Percentiles rank a stretch among this genome's conserved stretches.
Evolutionary conservation across 1,139 yeast genomes (phyloP).

Genomic region (Yamadazyma atlantica): DNA sequence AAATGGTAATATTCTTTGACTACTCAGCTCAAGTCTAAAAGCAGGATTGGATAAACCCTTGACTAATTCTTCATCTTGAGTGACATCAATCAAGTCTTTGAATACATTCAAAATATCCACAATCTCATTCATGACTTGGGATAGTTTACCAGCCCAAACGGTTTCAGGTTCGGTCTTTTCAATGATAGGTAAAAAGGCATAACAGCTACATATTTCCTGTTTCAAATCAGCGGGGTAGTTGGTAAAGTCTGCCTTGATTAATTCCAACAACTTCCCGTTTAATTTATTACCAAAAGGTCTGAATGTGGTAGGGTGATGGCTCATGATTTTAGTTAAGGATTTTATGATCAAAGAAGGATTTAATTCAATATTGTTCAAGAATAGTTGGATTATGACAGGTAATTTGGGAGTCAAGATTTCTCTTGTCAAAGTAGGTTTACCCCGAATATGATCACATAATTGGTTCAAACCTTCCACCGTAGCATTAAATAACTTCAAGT

Average conservation of each 20-base stretch:
- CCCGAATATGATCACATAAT: slow-evolving; percentile 60
- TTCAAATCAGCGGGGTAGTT: slow-evolving; percentile 40
- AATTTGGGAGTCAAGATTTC: slow-evolving; percentile 82
- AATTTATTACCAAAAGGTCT: slow-evolving; percentile 73
- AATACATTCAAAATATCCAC: slow-evolving; percentile 54
- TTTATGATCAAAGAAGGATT: slow-evolving; percentile 45
- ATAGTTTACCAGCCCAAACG: slow-evolving; percentile 48
- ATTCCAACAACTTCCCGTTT: slow-evolving; percentile 42
- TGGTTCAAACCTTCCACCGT: slow-evolving; percentile 49
- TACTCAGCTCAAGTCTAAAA: slow-evolving; percentile 6
- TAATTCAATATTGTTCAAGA: slow-evolving; percentile 45
- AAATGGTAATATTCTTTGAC: slow-evolving; percentile 32
- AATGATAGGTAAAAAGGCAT: slow-evolving; percentile 59
- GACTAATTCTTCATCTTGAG: slow-evolving; percentile 50
- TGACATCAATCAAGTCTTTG: slow-evolving; percentile 55
- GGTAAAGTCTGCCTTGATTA: slow-evolving; percentile 30
- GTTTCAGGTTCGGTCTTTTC: slow-evolving; percentile 51
- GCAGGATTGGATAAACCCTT: slow-evolving; percentile 18
- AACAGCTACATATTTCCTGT: slow-evolving; percentile 44
- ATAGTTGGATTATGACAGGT: slow-evolving; percentile 56
- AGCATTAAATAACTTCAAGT: slow-evolving; percentile 44
- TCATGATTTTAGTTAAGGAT: slow-evolving; percentile 50
- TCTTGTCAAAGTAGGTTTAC: slow-evolving; percentile 81
- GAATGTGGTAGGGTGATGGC: slow-evolving; percentile 73
- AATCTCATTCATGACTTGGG: slow-evolving; percentile 42